These are phyloP conservation scores for Bipolaris zeicola DNA, from an alignment of 2,329 filamentous ascomycete genomes.

Conservation along the genomic window DNA sequence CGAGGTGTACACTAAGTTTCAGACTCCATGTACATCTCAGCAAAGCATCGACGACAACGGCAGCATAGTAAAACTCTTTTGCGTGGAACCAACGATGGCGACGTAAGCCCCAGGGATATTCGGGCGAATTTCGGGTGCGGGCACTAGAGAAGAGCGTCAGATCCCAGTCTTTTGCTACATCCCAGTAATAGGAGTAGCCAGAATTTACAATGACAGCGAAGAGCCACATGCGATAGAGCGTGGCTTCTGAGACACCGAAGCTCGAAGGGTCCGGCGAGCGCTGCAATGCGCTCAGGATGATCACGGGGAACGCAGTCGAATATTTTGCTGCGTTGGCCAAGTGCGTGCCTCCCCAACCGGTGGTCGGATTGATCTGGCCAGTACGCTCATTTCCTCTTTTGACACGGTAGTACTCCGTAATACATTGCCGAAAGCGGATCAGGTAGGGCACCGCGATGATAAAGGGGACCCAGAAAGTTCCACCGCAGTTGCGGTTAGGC, in stretches of 20 bases:
- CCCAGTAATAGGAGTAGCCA: slow-evolving; percentile 98
- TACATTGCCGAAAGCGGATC: slow-evolving; percentile 88
- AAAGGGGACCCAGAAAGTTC: slow-evolving; percentile 77
- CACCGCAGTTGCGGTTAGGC: slow-evolving; percentile 82
- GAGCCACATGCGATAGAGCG: slow-evolving; percentile 64
- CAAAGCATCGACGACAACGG: slow-evolving; percentile 77
- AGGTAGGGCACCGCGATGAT: slow-evolving; percentile 82
- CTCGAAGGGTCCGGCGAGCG: slow-evolving; percentile 62
- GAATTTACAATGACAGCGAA: slow-evolving; percentile 80
- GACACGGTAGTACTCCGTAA: slow-evolving; percentile 84
- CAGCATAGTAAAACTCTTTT: slow-evolving; percentile 78
- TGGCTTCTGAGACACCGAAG: slow-evolving; percentile 60
- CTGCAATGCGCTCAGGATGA: slow-evolving; percentile 77
- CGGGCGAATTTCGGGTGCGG: slow-evolving; percentile 62
- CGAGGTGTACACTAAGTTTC: slow-evolving; percentile 81
- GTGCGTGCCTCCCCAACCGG: slow-evolving; percentile 82
- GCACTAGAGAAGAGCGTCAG: slow-evolving; percentile 74
- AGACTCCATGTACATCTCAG: slow-evolving; percentile 90
- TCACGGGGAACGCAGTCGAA: slow-evolving; percentile 89
- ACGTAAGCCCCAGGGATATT: slow-evolving; percentile 79
- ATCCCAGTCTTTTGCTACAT: slow-evolving; percentile 96
- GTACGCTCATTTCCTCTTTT: slow-evolving; percentile 56
- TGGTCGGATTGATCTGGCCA: slow-evolving; percentile 49
- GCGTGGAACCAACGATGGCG: slow-evolving; percentile 73
- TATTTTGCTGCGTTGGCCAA: slow-evolving; percentile 96